Base-by-base conservation (phyloP, 1,284 basidiomycete species). In the Tremellales sp. region DNA sequence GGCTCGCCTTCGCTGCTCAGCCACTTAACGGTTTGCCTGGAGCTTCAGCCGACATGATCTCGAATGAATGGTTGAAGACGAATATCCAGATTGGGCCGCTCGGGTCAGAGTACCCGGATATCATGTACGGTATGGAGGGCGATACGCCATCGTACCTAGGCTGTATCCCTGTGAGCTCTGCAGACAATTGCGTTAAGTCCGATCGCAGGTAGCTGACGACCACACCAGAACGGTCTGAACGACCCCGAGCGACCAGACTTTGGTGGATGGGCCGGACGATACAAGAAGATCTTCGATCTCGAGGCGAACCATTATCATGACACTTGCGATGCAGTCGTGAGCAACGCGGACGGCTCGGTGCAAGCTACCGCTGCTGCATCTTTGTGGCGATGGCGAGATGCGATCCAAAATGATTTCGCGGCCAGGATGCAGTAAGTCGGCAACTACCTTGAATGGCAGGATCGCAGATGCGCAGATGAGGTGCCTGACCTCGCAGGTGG, bases 201-300 rank as follows among this genome's bases (percentile, higher is more conserved):
- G n/a, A n/a, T 4, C n/a, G 37, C 15, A 39, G 33, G 31, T 10
- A 4, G n/a, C 25, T 22, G 24, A 19, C 40, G 27, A 23, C n/a
- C 13, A 15, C 29, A n/a, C 29, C 29, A 56, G 51, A 53, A 46
- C 42, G 54, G 54, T 10, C 48, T 56, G 3, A 47, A 44, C 21
- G 47, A 47, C 31, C 51, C 54, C 13, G 51, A 49, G 11, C 43
- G 49, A 41, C 41, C 48, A 17, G 26, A 54, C 40, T 51, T 42
- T 45, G 55, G 55, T 10, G 55, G 55, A 13, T 57, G 55, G 55
- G 55, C 45, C 15, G 55, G 55, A 2, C 29, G 55, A 12, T 54
- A 57, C 37, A 56, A 47, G 31, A 29, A 33, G 10, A 26, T 53
- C 17, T 40, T 48, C 17, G 52, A 57, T 31, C 33, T 22, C 4